These are phyloP conservation scores for Lojkania enalia DNA, from an alignment of 2,329 filamentous ascomycete species.

Conservation along the genomic window DNA sequence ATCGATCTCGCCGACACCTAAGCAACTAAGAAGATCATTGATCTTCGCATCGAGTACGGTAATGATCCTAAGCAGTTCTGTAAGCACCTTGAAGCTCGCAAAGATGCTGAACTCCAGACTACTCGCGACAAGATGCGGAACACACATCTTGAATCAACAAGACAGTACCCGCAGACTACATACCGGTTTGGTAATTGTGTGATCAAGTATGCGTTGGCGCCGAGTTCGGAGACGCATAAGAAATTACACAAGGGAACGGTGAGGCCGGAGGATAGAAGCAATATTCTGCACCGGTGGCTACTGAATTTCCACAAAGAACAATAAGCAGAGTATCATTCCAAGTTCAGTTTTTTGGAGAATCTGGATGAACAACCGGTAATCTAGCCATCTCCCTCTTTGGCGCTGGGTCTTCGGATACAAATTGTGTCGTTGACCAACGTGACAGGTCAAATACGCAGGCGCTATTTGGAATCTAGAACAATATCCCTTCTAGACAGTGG, in stretches of 20 bases:
- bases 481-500: slow-evolving; percentile 54
- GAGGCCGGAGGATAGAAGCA: slow-evolving; percentile 39
- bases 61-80: slow-evolving; percentile 45
- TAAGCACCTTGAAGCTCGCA: slow-evolving; percentile 45
- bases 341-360: slow-evolving; percentile 53
- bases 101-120: slow-evolving; percentile 46
- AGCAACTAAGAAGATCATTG: slow-evolving; percentile 51
- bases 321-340: slow-evolving; percentile 50
- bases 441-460: slow-evolving; percentile 47
- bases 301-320: slow-evolving; percentile 45
- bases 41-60: slow-evolving; percentile 46
- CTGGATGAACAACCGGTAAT: slow-evolving; percentile 48
- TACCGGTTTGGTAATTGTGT: slow-evolving; percentile 55
- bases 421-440: background rate
- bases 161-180: slow-evolving; percentile 53
- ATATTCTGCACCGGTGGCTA: slow-evolving; percentile 47
- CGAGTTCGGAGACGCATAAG: slow-evolving; percentile 46
- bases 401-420: background rate
- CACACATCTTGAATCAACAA: slow-evolving; percentile 44
- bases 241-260: slow-evolving; percentile 46
- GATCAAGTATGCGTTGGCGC: slow-evolving; percentile 53
- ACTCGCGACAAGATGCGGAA: slow-evolving; percentile 46
- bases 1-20: slow-evolving; percentile 53
- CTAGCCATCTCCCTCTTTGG: slow-evolving; percentile 17
- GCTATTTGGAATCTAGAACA: slow-evolving; percentile 52